Percentiles rank a stretch among this genome's conserved stretches.
These are phyloP conservation scores for Musa schizocarpa DNA, from an alignment of 176 grass and related monocot genomes.

Conservation along the genomic window DNA sequence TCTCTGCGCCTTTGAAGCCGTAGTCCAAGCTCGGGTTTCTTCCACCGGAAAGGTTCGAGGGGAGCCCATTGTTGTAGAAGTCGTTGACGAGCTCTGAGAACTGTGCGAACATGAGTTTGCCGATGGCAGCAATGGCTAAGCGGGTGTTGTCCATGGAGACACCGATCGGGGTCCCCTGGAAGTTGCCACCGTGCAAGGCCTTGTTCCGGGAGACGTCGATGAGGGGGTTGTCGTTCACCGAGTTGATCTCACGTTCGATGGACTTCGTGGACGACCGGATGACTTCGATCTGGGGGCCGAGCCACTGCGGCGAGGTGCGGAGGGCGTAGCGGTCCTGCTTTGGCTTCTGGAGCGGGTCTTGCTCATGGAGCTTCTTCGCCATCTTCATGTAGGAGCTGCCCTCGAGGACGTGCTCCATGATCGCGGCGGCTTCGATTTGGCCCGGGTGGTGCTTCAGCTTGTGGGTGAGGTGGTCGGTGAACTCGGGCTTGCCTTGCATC, in stretches of 20 bases:
- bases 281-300: background rate
- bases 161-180: slow-evolving; percentile 83
- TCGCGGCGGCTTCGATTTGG: background rate
- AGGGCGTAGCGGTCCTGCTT: slow-evolving; percentile 1
- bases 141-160: slow-evolving; percentile 95
- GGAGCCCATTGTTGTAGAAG: slow-evolving; percentile 90
- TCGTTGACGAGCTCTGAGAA: slow-evolving; percentile 88
- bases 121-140: slow-evolving; percentile 64
- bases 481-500: no score
- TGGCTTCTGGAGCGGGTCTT: background rate
- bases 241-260: slow-evolving; percentile 95
- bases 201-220: slow-evolving; percentile 72
- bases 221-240: slow-evolving; percentile 92
- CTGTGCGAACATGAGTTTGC: slow-evolving; percentile 90
- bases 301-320: background rate
- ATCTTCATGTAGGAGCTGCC: no score
- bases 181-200: slow-evolving; percentile 81
- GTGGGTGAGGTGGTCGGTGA: background rate
- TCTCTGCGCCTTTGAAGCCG: slow-evolving; percentile 84
- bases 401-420: background rate
- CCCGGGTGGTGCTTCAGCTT: background rate
- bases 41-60: slow-evolving; percentile 71
- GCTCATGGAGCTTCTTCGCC: no score
- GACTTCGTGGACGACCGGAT: slow-evolving; percentile 46
- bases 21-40: slow-evolving; percentile 92